These are phyloP conservation scores for Insectozyma bohioensis DNA, from an alignment of 1,139 yeast genomes.

Conservation along the genomic window DNA sequence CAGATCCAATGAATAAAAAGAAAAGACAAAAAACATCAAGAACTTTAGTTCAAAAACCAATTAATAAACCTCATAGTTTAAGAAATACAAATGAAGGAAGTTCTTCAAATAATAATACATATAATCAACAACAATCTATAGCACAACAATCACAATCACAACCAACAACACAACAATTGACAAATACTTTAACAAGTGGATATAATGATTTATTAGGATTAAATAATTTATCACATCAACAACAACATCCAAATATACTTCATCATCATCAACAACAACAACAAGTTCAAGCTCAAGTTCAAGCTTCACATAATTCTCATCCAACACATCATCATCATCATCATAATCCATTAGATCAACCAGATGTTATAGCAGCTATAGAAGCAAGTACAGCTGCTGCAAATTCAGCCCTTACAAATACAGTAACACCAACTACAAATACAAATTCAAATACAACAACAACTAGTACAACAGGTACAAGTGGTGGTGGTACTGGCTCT, in stretches of 20 bases:
- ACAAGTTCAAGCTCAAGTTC: slow-evolving; percentile 15
- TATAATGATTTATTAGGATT: slow-evolving; percentile 7
- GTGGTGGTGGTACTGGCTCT: not conserved
- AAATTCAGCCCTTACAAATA: too few species aligned
- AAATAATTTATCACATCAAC: slow-evolving; percentile 15
- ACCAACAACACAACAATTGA: too few species aligned
- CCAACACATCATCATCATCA: slow-evolving; percentile 33
- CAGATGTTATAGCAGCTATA: slow-evolving; percentile 48
- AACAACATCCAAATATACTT: slow-evolving; percentile 20
- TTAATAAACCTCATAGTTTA: slow-evolving; percentile 27
- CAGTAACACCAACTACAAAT: slow-evolving; percentile 15
- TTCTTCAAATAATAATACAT: not conserved
- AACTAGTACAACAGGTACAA: slow-evolving; percentile 15
- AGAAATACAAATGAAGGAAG: too few species aligned
- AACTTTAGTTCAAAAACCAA: slow-evolving; percentile 48
- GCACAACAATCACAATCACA: slow-evolving; percentile 17
- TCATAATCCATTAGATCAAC: slow-evolving; percentile 9
- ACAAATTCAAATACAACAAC: slow-evolving; percentile 17
- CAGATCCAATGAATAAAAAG: slow-evolving; percentile 41
- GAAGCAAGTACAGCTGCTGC: slow-evolving; percentile 29
- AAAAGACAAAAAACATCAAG: slow-evolving; percentile 42
- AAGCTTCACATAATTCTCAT: too few species aligned
- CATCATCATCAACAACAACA: slow-evolving; percentile 15
- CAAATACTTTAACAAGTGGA: too few species aligned
- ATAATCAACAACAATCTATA: slow-evolving; percentile 5